phyloP scores from a whole-genome alignment of 768 basidiomycete genomes.

The Filobasidium floriforme region DNA sequence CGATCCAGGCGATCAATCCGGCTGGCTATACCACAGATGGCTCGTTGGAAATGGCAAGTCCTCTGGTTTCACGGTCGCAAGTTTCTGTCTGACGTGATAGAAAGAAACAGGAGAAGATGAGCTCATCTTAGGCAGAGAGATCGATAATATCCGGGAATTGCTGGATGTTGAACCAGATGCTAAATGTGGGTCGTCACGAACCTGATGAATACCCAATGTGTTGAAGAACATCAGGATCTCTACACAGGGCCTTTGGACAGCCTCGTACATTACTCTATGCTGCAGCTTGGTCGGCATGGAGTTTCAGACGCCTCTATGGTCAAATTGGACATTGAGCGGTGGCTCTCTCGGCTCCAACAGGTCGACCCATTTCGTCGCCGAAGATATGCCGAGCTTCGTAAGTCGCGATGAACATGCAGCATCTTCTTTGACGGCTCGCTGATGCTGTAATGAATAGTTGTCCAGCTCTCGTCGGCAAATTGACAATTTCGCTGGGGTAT shows the following conservation, averaged over 20 bases:
- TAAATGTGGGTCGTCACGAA: slow-evolving; percentile 58
- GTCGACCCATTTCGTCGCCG: slow-evolving; percentile 61
- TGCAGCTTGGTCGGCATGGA: background rate
- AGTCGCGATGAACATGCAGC: background rate
- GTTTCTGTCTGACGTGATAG: background rate
- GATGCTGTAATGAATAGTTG: too few species aligned
- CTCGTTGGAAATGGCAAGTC: slow-evolving; percentile 65
- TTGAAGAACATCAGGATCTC: background rate
- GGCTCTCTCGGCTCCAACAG: slow-evolving; percentile 49
- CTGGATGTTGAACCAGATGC: slow-evolving; percentile 83
- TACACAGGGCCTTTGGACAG: slow-evolving; percentile 86
- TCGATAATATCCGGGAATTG: slow-evolving; percentile 69
- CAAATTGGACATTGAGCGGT: slow-evolving; percentile 48
- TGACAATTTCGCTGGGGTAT: too few species aligned
- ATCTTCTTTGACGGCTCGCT: too few species aligned
- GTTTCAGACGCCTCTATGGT: background rate
- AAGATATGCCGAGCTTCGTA: slow-evolving; percentile 52
- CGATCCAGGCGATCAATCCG: slow-evolving; percentile 90
- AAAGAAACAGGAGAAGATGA: slow-evolving; percentile 54
- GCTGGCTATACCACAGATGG: slow-evolving; percentile 99
- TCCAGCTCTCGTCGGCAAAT: too few species aligned
- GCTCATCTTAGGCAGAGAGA: slow-evolving; percentile 62
- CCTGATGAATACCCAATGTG: background rate
- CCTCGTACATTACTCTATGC: slow-evolving; percentile 60
- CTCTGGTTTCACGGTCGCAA: background rate